These are phyloP conservation scores for Diaporthe australafricana DNA, from an alignment of 2,329 filamentous ascomycete genomes.

Conservation along the genomic window DNA sequence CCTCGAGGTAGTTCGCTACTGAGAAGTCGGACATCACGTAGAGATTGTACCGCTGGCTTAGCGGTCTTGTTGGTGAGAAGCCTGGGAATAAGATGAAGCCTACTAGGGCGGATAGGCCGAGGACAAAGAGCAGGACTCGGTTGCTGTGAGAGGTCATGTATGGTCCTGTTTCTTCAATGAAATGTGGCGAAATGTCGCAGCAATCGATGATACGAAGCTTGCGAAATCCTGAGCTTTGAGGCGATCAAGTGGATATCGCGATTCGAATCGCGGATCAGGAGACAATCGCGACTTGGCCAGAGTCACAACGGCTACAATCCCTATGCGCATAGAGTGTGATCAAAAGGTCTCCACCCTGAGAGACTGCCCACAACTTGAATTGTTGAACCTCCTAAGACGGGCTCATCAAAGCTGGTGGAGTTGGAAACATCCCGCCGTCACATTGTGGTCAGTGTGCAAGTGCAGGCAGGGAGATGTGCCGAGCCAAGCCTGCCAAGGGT, in stretches of 20 bases:
- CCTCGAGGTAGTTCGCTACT: neutral
- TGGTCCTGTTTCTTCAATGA: neutral
- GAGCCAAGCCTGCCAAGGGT: conserved; percentile 12
- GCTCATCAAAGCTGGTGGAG: neutral
- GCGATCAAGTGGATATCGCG: neutral
- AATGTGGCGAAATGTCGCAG: no score
- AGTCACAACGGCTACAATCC: neutral
- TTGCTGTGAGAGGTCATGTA: neutral
- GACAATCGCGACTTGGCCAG: neutral
- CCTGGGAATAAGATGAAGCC: neutral
- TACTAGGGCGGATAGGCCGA: neutral
- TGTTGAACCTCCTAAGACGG: neutral
- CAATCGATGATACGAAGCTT: neutral
- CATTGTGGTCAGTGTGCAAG: neutral
- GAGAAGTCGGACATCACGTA: conserved; percentile 18
- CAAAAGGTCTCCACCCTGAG: no score
- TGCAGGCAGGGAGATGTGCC: neutral
- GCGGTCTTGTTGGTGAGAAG: neutral
- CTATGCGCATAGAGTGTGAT: neutral
- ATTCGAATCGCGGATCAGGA: neutral
- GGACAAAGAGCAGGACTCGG: neutral
- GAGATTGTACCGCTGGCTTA: neutral
- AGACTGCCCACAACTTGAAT: neutral
- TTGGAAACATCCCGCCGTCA: neutral
- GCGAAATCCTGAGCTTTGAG: neutral